Base-by-base conservation (phyloP, 1,284 basidiomycete genomes). In the Heterobasidion parviporum region DNA sequence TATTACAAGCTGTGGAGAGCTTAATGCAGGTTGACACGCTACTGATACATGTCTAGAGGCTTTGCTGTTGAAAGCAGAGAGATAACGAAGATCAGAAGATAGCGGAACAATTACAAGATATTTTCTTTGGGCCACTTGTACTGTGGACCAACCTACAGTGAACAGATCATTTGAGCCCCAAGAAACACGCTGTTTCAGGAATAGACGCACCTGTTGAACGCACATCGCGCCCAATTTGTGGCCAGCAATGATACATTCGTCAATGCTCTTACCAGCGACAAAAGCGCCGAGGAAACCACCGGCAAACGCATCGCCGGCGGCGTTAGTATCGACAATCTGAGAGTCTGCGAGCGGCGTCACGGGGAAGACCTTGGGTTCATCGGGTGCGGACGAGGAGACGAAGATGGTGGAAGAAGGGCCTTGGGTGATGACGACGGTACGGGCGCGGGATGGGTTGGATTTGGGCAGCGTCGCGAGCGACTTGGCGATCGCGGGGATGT, bases 251-350 rank as follows among this genome's bases (percentile, higher is more conserved):
- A 99, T 80, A 56, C 82, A 82, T 69, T 93, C 85, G 46, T 91
- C 87, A 52, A 95, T 68, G 49, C 67, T 73, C 80, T 94, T 98
- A 26, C 93, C 94, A 46, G 82, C 71, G 53, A 94, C 85, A 54
- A 86, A 79, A 1, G 89, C 95, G 53, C 92, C 97, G 52, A 98
- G 70, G 78, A 98, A 95, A 51, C 93, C 97, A 60, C 97, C 97
- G n/a, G 94, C 94, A 65, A 99, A 99, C 53, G 94, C 94, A 71
- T 99, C 97, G 54, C 97, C 97, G n/a, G 97, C 97, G 54, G 93
- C 97, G 74, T 99, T 99, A 56, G 97, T 99, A 73, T 99, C 97
- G 57, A 98, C 87, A 64, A 99, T 96, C 70, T 88, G 69, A 56
- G 80, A 80, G 61, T 78, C 76, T 54, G 72, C 66, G 59, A 98